A percentile compares a stretch with the other conserved stretches of the same genome.
Evolutionary conservation across 2,329 filamentous ascomycete species (phyloP).

Genomic region (Sporothrix variecibatus): DNA sequence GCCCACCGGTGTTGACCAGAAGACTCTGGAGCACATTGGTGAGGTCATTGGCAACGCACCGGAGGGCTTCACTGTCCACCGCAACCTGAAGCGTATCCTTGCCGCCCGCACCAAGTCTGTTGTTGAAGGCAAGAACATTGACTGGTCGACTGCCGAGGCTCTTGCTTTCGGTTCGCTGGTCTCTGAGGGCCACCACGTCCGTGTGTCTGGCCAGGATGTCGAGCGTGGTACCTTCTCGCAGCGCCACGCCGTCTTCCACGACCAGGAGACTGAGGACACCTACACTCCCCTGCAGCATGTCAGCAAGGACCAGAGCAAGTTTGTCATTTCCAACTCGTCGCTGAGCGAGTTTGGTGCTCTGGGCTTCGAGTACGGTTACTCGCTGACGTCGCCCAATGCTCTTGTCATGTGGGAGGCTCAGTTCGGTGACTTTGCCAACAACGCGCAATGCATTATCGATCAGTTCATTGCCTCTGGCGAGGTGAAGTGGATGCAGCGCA

Average conservation of each 20-base stretch:
- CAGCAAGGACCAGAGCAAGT: conserved; percentile 88
- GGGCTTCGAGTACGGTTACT: conserved; percentile 98
- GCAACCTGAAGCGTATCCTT: conserved; percentile 96
- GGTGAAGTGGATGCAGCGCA: conserved; percentile 98
- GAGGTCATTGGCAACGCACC: conserved; percentile 76
- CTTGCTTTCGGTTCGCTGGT: conserved; percentile 91
- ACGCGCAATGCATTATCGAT: conserved; percentile 97
- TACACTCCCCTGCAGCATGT: conserved; percentile 92
- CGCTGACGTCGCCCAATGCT: conserved; percentile 91
- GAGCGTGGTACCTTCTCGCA: conserved; percentile 99
- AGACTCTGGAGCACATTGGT: conserved; percentile 78
- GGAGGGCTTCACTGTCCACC: conserved; percentile 85
- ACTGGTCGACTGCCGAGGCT: conserved; percentile 96
- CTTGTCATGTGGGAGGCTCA: conserved; percentile 99
- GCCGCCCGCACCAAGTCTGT: conserved; percentile 88
- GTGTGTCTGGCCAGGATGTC: conserved; percentile 97
- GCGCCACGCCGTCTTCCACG: conserved; percentile 94
- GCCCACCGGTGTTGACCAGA: conserved; percentile 74
- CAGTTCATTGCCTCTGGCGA: conserved; percentile 98
- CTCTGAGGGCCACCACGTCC: conserved; percentile 92
- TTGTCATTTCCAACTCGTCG: conserved; percentile 96
- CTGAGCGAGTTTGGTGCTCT: conserved; percentile 71
- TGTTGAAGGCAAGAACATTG: conserved; percentile 87
- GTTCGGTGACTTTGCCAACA: conserved; percentile 99
- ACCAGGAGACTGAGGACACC: conserved; percentile 90